Evolutionary conservation across 192 early-diverging fungal genomes (phyloP).

Genomic region (Coemansia sp.): DNA sequence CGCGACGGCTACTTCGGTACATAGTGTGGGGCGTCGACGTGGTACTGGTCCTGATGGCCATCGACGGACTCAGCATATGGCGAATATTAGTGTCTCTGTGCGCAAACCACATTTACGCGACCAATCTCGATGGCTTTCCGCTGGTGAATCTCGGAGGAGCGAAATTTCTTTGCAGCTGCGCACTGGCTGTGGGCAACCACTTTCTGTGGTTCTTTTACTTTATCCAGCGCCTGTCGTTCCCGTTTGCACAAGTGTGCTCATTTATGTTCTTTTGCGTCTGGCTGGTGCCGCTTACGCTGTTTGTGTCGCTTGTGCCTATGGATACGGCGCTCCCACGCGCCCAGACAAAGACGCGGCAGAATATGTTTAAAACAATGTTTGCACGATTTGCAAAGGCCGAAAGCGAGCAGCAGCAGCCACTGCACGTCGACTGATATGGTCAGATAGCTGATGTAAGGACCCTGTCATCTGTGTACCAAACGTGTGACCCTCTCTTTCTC

Average conservation of each 20-base stretch:
- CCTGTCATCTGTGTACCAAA: background rate
- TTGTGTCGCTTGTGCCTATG: constrained; percentile 74
- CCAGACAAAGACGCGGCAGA: constrained; percentile 21
- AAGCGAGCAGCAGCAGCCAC: constrained; percentile 9
- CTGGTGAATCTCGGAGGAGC: constrained; percentile 73
- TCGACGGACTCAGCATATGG: constrained; percentile 78
- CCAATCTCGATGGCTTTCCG: constrained; percentile 82
- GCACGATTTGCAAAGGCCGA: constrained; percentile 12
- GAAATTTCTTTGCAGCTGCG: constrained; percentile 79
- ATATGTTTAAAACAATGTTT: constrained; percentile 38
- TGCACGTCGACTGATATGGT: constrained; percentile 25
- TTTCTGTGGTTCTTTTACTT: constrained; percentile 96
- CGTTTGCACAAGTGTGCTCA: constrained; percentile 79
- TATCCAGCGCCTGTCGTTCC: constrained; percentile 60
- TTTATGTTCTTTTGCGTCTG: constrained; percentile 96
- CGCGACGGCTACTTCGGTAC: constrained; percentile 30
- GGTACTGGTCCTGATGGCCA: constrained; percentile 68
- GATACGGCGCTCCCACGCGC: constrained; percentile 58
- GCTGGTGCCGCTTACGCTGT: constrained; percentile 90
- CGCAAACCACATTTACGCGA: constrained; percentile 78
- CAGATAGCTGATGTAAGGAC: background rate
- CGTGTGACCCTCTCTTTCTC: no score
- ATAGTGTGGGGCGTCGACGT: constrained; percentile 59
- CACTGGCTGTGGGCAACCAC: constrained; percentile 82
- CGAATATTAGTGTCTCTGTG: constrained; percentile 69